A percentile compares a stretch with the other conserved stretches of the same genome.
phyloP scores from a whole-genome alignment of 139 green algal genomes.

The Chlamydomonas asymmetrica region DNA sequence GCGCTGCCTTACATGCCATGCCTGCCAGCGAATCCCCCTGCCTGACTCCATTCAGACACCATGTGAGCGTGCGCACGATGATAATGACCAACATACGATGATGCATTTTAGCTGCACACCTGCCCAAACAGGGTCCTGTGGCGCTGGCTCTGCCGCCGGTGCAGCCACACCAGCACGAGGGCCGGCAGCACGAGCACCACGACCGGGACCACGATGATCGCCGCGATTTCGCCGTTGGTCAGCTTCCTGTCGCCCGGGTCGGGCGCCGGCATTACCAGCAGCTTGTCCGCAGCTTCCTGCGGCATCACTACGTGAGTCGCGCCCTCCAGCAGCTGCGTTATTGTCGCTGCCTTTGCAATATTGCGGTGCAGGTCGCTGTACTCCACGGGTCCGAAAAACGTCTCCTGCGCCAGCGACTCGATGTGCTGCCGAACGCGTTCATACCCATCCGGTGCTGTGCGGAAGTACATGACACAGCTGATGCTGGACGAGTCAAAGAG shows the following conservation, averaged over 20 bases:
- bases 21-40: background rate
- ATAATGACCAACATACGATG: background rate
- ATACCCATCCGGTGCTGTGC: background rate
- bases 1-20: background rate
- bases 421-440: too few species aligned
- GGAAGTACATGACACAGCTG: background rate
- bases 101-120: too few species aligned
- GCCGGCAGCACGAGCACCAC: background rate
- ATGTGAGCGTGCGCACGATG: background rate
- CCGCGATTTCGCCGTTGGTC: background rate
- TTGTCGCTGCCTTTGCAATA: background rate
- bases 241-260: background rate
- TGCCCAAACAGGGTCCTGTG: conserved; percentile 22
- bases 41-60: background rate
- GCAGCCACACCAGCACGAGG: background rate
- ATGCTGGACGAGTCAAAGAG: background rate
- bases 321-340: background rate
- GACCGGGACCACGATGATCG: background rate
- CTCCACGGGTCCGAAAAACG: background rate
- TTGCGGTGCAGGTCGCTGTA: conserved; percentile 5
- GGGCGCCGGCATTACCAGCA: conserved; percentile 10
- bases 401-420: too few species aligned
- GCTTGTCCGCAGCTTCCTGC: background rate
- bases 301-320: conserved; percentile 17
- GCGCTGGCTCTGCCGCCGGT: conserved; percentile 1